Evolutionary conservation across 139 green algal genomes (phyloP), one percentile per base, ranked within the genome.

Genomic region (Astrephomene gubernaculifera): DNA sequence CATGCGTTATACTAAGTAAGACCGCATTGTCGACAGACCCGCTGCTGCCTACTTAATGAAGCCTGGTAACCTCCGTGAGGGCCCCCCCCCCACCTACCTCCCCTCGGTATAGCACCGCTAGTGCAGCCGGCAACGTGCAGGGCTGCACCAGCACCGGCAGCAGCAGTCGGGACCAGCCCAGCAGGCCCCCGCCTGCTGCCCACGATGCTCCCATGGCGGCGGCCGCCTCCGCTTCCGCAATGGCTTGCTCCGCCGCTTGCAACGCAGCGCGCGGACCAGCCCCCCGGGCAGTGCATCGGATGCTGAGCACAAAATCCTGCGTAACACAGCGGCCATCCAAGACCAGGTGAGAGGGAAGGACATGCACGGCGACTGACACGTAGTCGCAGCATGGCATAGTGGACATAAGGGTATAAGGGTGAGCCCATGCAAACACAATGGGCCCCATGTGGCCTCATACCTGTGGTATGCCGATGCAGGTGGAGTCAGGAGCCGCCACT

Each of bases 121-220:
- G 36, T 25, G 71, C 36, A 0, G 82, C 82, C 12, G 92, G 90
- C 61, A 75, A 43, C 10, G 68, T 87, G 68, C 85, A 93, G 5
- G 92, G 83, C 54, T 90, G 79, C 24, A 95, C 86, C 22, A 67
- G 25, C 33, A 95, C n/a, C 33, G 61, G 76, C 52, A 92, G 60
- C 19, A 31, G 5, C 39, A 86, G 81, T 38, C 64, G 43, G 25
- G 44, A 63, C 82, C 63, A 88, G 31, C 74, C 76, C 5, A 31
- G 31, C 10, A 29, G 25, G 8, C 43, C 31, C 24, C 33, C 39
- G 44, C 57, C 43, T 36, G 80, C 53, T n/a, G 76, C n/a, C 41
- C 31, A 36, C 14, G 35, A 49, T 25, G 65, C 33, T 12, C 36
- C 52, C 31, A n/a, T 17, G n/a, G 44, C 24, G 31, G 17, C 64